phyloP scores from a whole-genome alignment of 192 early-diverging fungal genomes.

The Spizellomyces punctatus region DNA sequence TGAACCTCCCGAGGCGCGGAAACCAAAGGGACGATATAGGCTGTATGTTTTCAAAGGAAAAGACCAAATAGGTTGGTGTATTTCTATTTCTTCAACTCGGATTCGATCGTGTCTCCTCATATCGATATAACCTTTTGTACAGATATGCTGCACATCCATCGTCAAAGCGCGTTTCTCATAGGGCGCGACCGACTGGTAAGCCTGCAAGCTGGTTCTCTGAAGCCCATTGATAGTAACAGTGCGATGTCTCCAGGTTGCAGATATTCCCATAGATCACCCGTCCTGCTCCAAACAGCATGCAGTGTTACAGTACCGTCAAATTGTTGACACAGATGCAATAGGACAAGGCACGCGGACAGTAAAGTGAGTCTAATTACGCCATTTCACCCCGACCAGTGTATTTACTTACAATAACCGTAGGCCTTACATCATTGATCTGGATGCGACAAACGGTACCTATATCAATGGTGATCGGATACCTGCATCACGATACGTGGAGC shows the following conservation, averaged over 20 bases:
- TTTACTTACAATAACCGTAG: constrained; percentile 31
- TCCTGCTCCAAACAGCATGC: constrained; percentile 95
- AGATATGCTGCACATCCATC: constrained; percentile 86
- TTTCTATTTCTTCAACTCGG: background rate
- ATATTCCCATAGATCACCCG: constrained; percentile 94
- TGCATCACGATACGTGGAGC: constrained; percentile 78
- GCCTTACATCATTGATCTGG: constrained; percentile 92
- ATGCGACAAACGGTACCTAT: constrained; percentile 88
- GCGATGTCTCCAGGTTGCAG: constrained; percentile 55
- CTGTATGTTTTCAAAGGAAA: constrained; percentile 94
- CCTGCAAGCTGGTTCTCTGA: background rate
- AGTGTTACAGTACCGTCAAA: constrained; percentile 83
- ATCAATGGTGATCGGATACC: constrained; percentile 82
- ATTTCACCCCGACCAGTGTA: background rate
- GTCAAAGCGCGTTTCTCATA: constrained; percentile 85
- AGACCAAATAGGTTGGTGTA: constrained; percentile 71
- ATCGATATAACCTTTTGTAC: background rate
- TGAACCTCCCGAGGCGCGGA: constrained; percentile 88
- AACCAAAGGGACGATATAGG: constrained; percentile 74
- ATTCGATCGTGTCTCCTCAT: background rate
- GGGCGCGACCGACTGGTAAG: constrained; percentile 80
- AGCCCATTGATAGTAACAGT: background rate
- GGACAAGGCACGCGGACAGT: constrained; percentile 48
- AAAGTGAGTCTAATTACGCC: constrained; percentile 59
- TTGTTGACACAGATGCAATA: constrained; percentile 52